Conservation (phyloP, 108 stramenopile species). For the Nitzschia sp. region DNA sequence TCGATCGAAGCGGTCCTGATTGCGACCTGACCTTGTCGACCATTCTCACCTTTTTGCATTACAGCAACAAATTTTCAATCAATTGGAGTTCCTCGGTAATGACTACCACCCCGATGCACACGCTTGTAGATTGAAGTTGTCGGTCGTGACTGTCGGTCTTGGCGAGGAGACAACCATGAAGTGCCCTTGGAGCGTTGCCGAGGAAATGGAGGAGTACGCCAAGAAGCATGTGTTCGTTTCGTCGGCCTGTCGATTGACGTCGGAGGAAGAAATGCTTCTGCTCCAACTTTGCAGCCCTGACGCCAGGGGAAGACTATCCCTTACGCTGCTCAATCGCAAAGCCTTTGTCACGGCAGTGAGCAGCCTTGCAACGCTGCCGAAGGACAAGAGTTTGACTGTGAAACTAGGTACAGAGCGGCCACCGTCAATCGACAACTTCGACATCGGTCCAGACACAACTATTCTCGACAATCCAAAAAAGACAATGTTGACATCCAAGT, state of each 20-base stretch:
- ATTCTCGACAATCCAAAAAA: constrained; percentile 90
- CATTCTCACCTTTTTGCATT: constrained; percentile 12
- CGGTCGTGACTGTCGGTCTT: constrained; percentile 85
- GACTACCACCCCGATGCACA: constrained; percentile 97
- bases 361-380: constrained; percentile 73
- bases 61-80: constrained; percentile 90
- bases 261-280: constrained; percentile 89
- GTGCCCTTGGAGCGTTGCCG: constrained; percentile 89
- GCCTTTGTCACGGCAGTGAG: constrained; percentile 86
- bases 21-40: too few relatives aligned
- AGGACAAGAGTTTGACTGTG: constrained; percentile 77
- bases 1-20: too few relatives aligned
- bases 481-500: constrained; percentile 79
- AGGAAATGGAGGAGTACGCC: constrained; percentile 90
- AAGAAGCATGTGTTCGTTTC: constrained; percentile 88
- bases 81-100: constrained; percentile 90
- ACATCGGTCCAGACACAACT: constrained; percentile 74
- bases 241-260: constrained; percentile 88
- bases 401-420: constrained; percentile 80
- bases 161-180: constrained; percentile 87
- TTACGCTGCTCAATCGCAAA: constrained; percentile 77
- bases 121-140: constrained; percentile 92
- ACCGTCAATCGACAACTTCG: constrained; percentile 84
- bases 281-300: constrained; percentile 82
- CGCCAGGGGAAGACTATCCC: constrained; percentile 61